Evolutionary conservation across 768 basidiomycete species (phyloP).

Genomic region (Pholiota molesta): DNA sequence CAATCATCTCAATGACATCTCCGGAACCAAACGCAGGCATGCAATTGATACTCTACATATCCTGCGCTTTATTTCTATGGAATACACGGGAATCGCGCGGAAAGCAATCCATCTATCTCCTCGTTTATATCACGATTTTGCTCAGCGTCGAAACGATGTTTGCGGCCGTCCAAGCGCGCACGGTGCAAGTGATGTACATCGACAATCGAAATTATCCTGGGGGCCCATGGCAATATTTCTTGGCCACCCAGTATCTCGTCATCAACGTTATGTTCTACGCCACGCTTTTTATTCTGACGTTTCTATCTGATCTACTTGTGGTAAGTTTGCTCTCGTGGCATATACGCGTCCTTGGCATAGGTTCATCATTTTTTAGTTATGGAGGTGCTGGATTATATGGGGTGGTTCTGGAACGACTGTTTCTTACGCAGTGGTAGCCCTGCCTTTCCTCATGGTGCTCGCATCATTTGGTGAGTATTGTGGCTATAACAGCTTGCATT

Average conservation of each 20-base stretch:
- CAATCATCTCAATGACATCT: not conserved
- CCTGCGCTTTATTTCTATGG: conserved; percentile 41
- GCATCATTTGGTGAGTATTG: conserved; percentile 41
- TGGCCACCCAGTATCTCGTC: conserved; percentile 40
- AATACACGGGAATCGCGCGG: conserved; percentile 25
- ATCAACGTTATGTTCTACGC: conserved; percentile 48
- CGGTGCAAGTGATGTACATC: conserved; percentile 43
- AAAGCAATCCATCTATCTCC: conserved; percentile 31
- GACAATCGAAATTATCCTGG: conserved; percentile 44
- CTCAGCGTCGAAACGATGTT: conserved; percentile 41
- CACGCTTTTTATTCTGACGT: conserved; percentile 44
- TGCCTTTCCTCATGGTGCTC: conserved; percentile 40
- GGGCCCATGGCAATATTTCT: conserved; percentile 49
- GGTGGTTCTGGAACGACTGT: conserved; percentile 32
- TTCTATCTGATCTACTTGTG: conserved; percentile 45
- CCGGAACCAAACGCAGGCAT: conserved; percentile 28
- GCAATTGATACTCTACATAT: conserved; percentile 39
- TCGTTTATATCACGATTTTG: conserved; percentile 41
- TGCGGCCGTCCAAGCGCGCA: conserved; percentile 40
- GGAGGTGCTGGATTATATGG: conserved; percentile 53
- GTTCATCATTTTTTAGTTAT: conserved; percentile 30
- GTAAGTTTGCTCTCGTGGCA: conserved; percentile 25
- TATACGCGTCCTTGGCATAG: not conserved
- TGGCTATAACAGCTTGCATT: not conserved
- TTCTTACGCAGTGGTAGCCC: conserved; percentile 33